Base-by-base conservation (phyloP, 768 basidiomycete genomes). In the Boletus tomentosulus region DNA sequence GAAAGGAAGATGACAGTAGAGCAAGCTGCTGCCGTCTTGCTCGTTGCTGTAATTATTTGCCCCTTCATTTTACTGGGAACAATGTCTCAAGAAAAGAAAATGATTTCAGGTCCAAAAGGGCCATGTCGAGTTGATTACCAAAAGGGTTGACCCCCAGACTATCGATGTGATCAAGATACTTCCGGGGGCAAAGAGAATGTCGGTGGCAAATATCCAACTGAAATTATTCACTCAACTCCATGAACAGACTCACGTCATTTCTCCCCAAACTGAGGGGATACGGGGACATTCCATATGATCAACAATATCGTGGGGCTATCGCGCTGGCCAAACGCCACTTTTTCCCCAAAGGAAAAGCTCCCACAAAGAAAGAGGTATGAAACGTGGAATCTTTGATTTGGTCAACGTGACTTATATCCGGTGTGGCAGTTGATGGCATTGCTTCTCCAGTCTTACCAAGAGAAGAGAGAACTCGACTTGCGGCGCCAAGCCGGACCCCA, bases 211-310 rank as follows among this genome's bases (percentile, higher is more conserved):
- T 34, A 7, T 55, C 33, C 47, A 9, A 16, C 24, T 9, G 3
- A 25, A 6, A n/a, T 24, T 27, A 30, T 41, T 39, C 1, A 25
- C 45, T 60, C 15, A 56, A 47, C 31, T 25, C 6, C 8, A 8
- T 38, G 39, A 19, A 53, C 48, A 68, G 66, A 51, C 63, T 69
- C 15, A 57, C 62, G 10, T 46, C 59, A 5, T 67, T 69, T 39
- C 61, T 68, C 48, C 67, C 65, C 1, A 69, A 69, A 35, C 38
- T 68, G 28, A 60, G 65, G 44, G 67, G 65, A 30, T 69, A 65
- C 13, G 66, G 65, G 8, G 54, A 69, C 34, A 57, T 69, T 3
- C 61, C 65, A 7, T 67, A 67, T 12, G 58, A 61, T 13, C 50
- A 57, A 43, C 58, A 69, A 43, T 68, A 68, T 33, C 65, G 60